Percentiles rank a stretch among this genome's conserved stretches.
phyloP scores from a whole-genome alignment of 1,284 basidiomycete genomes.

The Tranzscheliella williamsii region DNA sequence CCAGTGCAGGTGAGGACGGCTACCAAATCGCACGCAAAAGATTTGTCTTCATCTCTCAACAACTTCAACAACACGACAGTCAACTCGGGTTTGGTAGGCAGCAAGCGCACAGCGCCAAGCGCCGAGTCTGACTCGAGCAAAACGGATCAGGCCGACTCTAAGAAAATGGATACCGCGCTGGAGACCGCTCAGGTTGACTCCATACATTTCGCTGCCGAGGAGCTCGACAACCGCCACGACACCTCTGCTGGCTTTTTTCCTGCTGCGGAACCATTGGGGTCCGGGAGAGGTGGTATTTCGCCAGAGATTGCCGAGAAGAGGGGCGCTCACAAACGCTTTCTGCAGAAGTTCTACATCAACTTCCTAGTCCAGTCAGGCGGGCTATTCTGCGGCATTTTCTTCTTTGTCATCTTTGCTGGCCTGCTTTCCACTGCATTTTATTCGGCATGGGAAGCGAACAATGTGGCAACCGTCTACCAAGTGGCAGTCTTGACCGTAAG shows the following conservation, averaged over 20 bases:
- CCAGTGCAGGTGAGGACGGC: background rate
- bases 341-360: constrained; percentile 26
- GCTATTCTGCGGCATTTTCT: constrained; percentile 9
- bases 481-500: constrained; percentile 7
- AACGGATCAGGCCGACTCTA: background rate
- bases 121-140: too few species aligned
- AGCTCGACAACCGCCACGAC: constrained; percentile 13
- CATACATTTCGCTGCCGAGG: constrained; percentile 15
- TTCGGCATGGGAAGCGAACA: constrained; percentile 19
- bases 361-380: constrained; percentile 17
- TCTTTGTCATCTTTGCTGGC: constrained; percentile 16
- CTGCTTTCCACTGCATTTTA: constrained; percentile 20
- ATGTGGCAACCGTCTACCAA: constrained; percentile 2
- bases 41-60: background rate
- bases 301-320: constrained; percentile 6
- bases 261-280: constrained; percentile 11
- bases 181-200: constrained; percentile 6
- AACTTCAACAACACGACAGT: too few species aligned
- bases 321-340: constrained; percentile 15
- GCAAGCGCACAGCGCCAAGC: too few species aligned
- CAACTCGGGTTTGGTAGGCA: too few species aligned
- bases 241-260: constrained; percentile 25
- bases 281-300: too few species aligned
- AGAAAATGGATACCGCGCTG: background rate
- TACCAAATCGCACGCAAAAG: background rate